A percentile compares a stretch with the other conserved stretches of the same genome.
phyloP scores from a whole-genome alignment of 768 basidiomycete species.

The Hysterangium stoloniferum region DNA sequence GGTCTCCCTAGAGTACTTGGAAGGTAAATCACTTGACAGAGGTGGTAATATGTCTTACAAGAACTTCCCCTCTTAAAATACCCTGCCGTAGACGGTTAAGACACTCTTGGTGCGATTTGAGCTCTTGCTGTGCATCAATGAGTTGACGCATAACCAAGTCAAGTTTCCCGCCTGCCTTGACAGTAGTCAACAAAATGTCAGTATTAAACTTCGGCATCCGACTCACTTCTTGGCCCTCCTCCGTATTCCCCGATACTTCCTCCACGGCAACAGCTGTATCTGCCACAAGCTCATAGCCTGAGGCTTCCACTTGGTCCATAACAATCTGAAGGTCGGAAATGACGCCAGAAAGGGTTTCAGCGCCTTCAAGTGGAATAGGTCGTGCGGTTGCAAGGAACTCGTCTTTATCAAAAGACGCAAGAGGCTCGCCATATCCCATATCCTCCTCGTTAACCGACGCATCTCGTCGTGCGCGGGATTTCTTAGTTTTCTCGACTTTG shows the following conservation, averaged over 20 bases:
- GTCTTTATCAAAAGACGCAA: background rate
- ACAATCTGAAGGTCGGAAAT: conserved; percentile 3
- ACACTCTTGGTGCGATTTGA: conserved; percentile 46
- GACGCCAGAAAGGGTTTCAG: background rate
- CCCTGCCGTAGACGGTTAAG: conserved; percentile 51
- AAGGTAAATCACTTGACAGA: conserved; percentile 2
- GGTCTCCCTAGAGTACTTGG: conserved; percentile 39
- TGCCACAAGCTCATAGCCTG: conserved; percentile 37
- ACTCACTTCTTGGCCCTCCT: conserved; percentile 14
- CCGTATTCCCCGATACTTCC: conserved; percentile 12
- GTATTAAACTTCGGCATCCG: background rate
- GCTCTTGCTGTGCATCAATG: conserved; percentile 57
- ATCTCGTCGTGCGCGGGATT: conserved; percentile 17
- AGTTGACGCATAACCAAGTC: conserved; percentile 62
- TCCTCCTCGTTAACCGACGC: background rate
- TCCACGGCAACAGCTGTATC: conserved; percentile 24
- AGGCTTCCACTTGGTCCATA: conserved; percentile 25
- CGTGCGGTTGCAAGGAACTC: conserved; percentile 11
- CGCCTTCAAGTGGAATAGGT: conserved; percentile 1
- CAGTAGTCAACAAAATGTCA: background rate
- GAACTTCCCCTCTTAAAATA: conserved; percentile 45
- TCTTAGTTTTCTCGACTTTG: background rate
- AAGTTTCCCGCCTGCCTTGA: conserved; percentile 30
- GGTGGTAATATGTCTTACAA: conserved; percentile 37
- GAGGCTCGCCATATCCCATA: background rate